These are phyloP conservation scores for Lachancea meyersii DNA, from an alignment of 805 yeast species.

Conservation along the genomic window DNA sequence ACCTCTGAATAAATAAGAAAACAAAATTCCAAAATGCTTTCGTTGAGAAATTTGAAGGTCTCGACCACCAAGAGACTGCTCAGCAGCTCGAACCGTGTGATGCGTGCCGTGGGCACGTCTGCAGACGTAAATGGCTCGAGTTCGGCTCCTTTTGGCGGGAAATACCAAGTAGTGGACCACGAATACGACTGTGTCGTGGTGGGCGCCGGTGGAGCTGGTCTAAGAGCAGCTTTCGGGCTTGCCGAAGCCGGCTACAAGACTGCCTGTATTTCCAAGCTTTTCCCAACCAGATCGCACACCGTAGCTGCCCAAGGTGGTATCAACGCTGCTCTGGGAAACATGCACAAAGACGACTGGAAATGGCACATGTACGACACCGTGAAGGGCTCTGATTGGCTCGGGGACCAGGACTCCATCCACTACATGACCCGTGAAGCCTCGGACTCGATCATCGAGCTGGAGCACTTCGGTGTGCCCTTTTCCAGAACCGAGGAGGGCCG, in stretches of 20 bases:
- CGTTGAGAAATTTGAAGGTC: conserved; percentile 4
- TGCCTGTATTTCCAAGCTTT: conserved; percentile 93
- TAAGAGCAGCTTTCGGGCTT: conserved; percentile 96
- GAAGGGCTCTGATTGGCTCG: conserved; percentile 98
- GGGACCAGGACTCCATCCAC: conserved; percentile 98
- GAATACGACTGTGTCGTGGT: conserved; percentile 97
- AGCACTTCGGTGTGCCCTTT: conserved; percentile 97
- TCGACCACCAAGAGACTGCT: conserved; percentile 30
- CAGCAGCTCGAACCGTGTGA: conserved; percentile 52
- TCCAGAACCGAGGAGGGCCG: conserved; percentile 95
- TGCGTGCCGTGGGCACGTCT: conserved; percentile 27
- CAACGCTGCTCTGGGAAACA: conserved; percentile 96
- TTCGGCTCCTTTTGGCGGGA: conserved; percentile 54
- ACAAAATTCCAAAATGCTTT: conserved; percentile 2
- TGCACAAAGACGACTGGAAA: conserved; percentile 98
- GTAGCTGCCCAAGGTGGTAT: conserved; percentile 99
- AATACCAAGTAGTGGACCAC: conserved; percentile 91
- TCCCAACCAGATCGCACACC: conserved; percentile 97
- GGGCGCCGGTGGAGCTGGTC: conserved; percentile 99
- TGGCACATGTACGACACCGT: conserved; percentile 99
- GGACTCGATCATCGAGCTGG: conserved; percentile 88
- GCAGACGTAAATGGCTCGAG: conserved; percentile 43
- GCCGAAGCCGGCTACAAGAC: conserved; percentile 97
- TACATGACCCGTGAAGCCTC: conserved; percentile 99
- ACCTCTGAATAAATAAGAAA: background rate